Conservation (phyloP, 805 yeast species). For the Candida coleopterorum region DNA sequence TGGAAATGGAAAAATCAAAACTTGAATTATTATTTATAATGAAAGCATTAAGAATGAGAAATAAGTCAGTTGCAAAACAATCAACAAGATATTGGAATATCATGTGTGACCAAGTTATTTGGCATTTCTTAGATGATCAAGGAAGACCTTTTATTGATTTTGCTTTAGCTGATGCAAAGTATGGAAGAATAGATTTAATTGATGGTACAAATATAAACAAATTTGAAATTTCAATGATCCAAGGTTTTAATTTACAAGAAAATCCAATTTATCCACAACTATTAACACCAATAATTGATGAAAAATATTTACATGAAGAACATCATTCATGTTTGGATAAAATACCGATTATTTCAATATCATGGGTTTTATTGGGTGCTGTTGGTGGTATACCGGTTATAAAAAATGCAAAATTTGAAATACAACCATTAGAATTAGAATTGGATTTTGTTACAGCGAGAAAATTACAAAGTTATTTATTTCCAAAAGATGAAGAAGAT, state of each 20-base stretch:
- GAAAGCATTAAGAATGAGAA: conserved; percentile 22
- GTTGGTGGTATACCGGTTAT: conserved; percentile 90
- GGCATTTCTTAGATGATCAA: conserved; percentile 62
- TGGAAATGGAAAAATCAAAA: conserved; percentile 29
- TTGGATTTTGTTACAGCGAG: conserved; percentile 69
- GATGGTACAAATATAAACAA: conserved; percentile 66
- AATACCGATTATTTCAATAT: conserved; percentile 23
- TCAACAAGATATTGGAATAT: conserved; percentile 21
- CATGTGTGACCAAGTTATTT: conserved; percentile 59
- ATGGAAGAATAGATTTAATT: conserved; percentile 55
- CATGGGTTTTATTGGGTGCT: conserved; percentile 80
- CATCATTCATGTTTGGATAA: conserved; percentile 7
- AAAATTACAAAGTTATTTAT: conserved; percentile 60
- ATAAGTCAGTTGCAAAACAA: conserved; percentile 13
- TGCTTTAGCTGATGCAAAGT: conserved; percentile 56
- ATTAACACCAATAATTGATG: conserved; percentile 43
- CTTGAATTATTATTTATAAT: conserved; percentile 33
- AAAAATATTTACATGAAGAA: conserved; percentile 13
- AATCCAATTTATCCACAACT: conserved; percentile 66
- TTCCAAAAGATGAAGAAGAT: conserved; percentile 45
- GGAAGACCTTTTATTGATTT: conserved; percentile 66
- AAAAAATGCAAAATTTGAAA: conserved; percentile 52
- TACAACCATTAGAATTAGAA: conserved; percentile 67
- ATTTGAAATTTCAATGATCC: conserved; percentile 55
- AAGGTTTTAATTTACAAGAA: conserved; percentile 60